A percentile compares a stretch with the other conserved stretches of the same genome.
Evolutionary conservation across 1,284 basidiomycete species (phyloP).

Genomic region (Phaffia rhodozyma): DNA sequence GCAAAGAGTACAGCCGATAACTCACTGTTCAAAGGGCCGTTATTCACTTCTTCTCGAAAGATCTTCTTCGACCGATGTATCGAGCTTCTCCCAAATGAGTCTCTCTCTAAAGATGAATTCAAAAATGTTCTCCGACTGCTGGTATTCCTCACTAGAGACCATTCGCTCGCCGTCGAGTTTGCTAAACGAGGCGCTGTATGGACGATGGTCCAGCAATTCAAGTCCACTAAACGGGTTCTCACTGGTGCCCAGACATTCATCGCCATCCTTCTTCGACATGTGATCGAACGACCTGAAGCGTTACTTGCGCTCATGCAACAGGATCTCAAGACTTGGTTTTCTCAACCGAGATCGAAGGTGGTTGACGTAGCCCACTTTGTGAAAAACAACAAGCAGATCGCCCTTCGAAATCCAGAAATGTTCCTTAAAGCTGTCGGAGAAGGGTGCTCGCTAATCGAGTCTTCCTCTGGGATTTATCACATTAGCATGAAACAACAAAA

Average conservation of each 20-base stretch:
- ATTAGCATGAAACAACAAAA: constrained; percentile 48
- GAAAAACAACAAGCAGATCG: constrained; percentile 64
- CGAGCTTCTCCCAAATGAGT: constrained; percentile 49
- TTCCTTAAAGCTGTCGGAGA: constrained; percentile 66
- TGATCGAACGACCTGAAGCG: constrained; percentile 63
- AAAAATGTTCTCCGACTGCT: constrained; percentile 66
- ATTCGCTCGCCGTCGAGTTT: constrained; percentile 48
- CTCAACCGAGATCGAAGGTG: constrained; percentile 50
- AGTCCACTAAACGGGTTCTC: constrained; percentile 37
- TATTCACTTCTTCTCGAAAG: constrained; percentile 48
- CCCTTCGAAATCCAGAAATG: constrained; percentile 61
- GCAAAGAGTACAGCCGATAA: neutral
- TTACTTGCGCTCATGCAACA: constrained; percentile 65
- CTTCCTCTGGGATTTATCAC: constrained; percentile 45
- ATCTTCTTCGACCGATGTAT: constrained; percentile 62
- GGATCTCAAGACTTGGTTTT: constrained; percentile 64
- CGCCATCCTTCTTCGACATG: constrained; percentile 76
- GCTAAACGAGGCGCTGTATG: constrained; percentile 51
- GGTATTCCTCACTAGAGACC: constrained; percentile 65
- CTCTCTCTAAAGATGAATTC: constrained; percentile 61
- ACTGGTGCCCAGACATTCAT: constrained; percentile 68
- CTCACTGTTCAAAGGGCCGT: constrained; percentile 44
- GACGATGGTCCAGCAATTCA: constrained; percentile 52
- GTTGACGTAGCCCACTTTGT: constrained; percentile 64
- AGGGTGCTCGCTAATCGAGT: constrained; percentile 56